Conservation (phyloP, 495 filamentous ascomycete species). For the Glutinoglossum americanum region DNA sequence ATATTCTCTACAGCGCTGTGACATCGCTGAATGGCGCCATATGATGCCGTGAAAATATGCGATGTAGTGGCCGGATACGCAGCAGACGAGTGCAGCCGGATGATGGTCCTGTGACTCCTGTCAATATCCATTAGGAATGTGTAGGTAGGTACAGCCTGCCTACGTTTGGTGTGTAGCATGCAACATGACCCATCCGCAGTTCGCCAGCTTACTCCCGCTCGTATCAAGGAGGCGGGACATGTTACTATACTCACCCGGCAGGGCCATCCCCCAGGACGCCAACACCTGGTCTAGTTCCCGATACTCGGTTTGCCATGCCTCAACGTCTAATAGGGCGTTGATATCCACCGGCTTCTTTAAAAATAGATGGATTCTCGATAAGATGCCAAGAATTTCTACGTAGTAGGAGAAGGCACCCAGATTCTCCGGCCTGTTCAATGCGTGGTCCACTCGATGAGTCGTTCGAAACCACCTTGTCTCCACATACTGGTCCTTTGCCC, state of each 20-base stretch:
- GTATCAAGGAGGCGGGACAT: constrained; percentile 48
- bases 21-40: constrained; percentile 60
- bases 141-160: constrained; percentile 19
- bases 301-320: constrained; percentile 73
- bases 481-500: constrained; percentile 58
- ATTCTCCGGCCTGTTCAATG: constrained; percentile 51
- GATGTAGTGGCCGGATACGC: constrained; percentile 76
- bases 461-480: constrained; percentile 64
- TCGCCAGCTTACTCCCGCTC: constrained; percentile 39
- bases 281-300: constrained; percentile 60
- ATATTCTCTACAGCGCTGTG: constrained; percentile 70
- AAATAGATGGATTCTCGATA: constrained; percentile 69
- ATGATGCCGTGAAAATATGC: constrained; percentile 68
- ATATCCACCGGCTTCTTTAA: constrained; percentile 79
- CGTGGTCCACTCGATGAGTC: constrained; percentile 30
- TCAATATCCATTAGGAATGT: no score
- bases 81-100: constrained; percentile 77
- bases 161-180: constrained; percentile 56
- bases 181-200: constrained; percentile 76
- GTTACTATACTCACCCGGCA: constrained; percentile 65
- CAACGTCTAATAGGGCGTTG: constrained; percentile 57
- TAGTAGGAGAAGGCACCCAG: constrained; percentile 72
- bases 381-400: constrained; percentile 64
- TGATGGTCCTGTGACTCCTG: constrained; percentile 46
- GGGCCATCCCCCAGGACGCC: constrained; percentile 58